Conservation (phyloP, 2,329 filamentous ascomycete genomes). For the Pseudocercospora vitis region DNA sequence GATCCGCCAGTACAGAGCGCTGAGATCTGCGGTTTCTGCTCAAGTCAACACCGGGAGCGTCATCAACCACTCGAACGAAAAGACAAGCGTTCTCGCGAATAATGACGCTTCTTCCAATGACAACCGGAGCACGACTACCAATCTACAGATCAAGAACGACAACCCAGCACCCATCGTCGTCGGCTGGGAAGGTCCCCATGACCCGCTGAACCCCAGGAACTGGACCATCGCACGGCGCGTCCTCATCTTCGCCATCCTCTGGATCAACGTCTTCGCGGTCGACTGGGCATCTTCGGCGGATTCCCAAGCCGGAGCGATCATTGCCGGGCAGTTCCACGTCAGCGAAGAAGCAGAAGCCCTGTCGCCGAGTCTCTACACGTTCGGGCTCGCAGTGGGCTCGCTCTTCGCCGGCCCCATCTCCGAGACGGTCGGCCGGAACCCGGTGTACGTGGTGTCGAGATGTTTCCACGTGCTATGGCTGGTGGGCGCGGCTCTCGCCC, state of each 20-base stretch:
- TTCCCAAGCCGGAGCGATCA: slow-evolving; percentile 18
- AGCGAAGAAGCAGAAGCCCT: slow-evolving; percentile 30
- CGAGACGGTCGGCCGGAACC: slow-evolving; percentile 40
- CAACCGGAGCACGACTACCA: slow-evolving; percentile 8
- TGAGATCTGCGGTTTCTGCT: slow-evolving; percentile 9
- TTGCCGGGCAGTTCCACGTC: slow-evolving; percentile 24
- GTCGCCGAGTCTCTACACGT: slow-evolving; percentile 46
- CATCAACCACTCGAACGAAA: slow-evolving; percentile 17
- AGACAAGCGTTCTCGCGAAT: slow-evolving; percentile 12
- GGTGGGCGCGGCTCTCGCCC: slow-evolving; percentile 27
- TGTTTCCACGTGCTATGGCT: slow-evolving; percentile 25
- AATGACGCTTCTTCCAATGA: slow-evolving; percentile 6
- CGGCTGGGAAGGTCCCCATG: slow-evolving; percentile 18
- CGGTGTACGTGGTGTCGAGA: slow-evolving; percentile 28
- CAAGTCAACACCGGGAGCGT: slow-evolving; percentile 17
- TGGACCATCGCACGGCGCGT: slow-evolving; percentile 12
- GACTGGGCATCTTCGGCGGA: slow-evolving; percentile 28
- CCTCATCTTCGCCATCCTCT: slow-evolving; percentile 22
- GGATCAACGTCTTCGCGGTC: slow-evolving; percentile 29
- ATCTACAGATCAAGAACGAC: not conserved
- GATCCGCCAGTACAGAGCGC: slow-evolving; percentile 13
- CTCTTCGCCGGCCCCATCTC: slow-evolving; percentile 43
- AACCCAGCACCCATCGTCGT: slow-evolving; percentile 14
- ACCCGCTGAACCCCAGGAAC: slow-evolving; percentile 21
- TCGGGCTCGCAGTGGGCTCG: slow-evolving; percentile 45